These are phyloP conservation scores for Claviceps pusilla DNA, from an alignment of 2,329 filamentous ascomycete species.

Conservation along the genomic window DNA sequence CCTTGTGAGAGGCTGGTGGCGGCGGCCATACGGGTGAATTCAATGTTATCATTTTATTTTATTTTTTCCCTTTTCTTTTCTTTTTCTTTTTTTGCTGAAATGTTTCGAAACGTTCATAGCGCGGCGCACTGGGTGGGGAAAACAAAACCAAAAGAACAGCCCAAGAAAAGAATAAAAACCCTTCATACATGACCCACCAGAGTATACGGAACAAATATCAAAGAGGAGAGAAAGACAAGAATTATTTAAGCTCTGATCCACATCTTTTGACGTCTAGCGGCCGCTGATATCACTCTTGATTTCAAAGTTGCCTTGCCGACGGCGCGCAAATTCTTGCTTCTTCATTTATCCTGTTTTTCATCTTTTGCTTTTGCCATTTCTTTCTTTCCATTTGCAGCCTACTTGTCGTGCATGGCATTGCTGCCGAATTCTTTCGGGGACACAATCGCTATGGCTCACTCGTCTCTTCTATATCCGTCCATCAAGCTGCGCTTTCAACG, in stretches of 20 bases:
- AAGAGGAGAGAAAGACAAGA: neutral
- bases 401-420: neutral
- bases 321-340: neutral
- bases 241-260: neutral
- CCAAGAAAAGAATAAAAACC: neutral
- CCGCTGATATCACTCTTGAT: neutral
- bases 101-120: conserved; percentile 5
- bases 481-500: neutral
- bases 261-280: neutral
- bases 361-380: neutral
- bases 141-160: neutral
- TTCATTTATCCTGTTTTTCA: neutral
- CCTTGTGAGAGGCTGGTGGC: neutral
- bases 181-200: neutral
- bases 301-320: neutral
- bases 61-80: neutral
- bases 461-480: neutral
- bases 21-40: too few relatives aligned
- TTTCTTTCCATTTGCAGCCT: neutral
- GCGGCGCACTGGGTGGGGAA: conserved; percentile 9
- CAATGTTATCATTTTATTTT: neutral
- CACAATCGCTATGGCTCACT: too few relatives aligned
- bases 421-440: neutral
- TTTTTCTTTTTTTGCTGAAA: neutral
- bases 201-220: neutral